phyloP scores from a whole-genome alignment of 192 early-diverging fungal genomes.

The Funneliformis mosseae region DNA sequence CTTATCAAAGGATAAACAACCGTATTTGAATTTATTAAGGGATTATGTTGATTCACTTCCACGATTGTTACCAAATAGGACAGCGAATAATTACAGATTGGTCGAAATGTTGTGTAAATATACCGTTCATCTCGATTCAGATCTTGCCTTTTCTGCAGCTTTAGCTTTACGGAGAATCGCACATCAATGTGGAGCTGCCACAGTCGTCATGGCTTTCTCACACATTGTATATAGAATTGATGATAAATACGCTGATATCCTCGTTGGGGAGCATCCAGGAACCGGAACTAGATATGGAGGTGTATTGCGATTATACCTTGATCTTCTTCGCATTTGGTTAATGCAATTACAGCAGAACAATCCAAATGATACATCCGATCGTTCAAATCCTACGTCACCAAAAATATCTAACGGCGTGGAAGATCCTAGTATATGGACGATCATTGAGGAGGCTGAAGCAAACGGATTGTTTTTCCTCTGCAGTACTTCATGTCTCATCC shows the following conservation, averaged over 20 bases:
- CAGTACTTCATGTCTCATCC: constrained; percentile 55
- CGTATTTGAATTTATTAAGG: constrained; percentile 68
- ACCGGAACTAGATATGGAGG: constrained; percentile 44
- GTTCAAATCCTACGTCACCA: background rate
- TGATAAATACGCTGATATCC: constrained; percentile 51
- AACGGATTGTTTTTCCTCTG: constrained; percentile 75
- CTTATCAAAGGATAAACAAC: constrained; percentile 58
- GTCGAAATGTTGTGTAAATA: constrained; percentile 84
- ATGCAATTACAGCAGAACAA: constrained; percentile 42
- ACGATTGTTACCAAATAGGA: constrained; percentile 65
- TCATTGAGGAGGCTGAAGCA: constrained; percentile 72
- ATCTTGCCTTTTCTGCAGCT: constrained; percentile 67
- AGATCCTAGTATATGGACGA: constrained; percentile 38
- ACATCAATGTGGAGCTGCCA: constrained; percentile 55
- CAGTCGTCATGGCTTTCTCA: constrained; percentile 54
- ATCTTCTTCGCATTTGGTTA: constrained; percentile 61
- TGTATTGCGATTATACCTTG: constrained; percentile 67
- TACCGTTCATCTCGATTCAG: constrained; percentile 83
- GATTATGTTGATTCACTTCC: constrained; percentile 76
- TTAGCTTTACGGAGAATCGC: constrained; percentile 70
- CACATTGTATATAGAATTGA: constrained; percentile 56
- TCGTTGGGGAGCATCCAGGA: constrained; percentile 36
- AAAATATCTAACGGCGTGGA: constrained; percentile 25
- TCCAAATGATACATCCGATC: constrained; percentile 32
- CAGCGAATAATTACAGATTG: constrained; percentile 59